Evolutionary conservation across 495 filamentous ascomycete species (phyloP), one percentile per base, ranked within the genome.

Genomic region (Lasiosphaeris hirsuta): DNA sequence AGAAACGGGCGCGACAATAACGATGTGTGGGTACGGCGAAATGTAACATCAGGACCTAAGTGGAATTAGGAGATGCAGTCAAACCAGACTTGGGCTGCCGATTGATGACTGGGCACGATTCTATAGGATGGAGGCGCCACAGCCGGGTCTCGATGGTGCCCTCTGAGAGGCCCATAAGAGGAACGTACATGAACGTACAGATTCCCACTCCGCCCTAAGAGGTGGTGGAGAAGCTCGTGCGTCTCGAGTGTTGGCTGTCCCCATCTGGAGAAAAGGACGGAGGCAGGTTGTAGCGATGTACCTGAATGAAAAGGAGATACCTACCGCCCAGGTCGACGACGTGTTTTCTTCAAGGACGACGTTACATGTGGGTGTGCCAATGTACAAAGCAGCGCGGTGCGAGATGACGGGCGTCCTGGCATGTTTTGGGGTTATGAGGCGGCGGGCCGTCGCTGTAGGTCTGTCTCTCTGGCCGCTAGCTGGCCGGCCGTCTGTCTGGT

Each of bases 31-130:
- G 62, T 54, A 65, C 60, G 14, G 55, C 37, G 57, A 60, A 68
- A 69, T 68, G 69, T 65, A 71, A 71, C 67, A 49, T 63, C 33
- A 63, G 59, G 63, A 51, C 55, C 58, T 37, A 55, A 56, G 56
- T 57, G 51, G 64, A 62, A 58, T 58, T 59, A 57, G 63, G 54
- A 54, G 52, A 65, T 65, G 69, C 67, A 66, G 66, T 63, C 63
- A 68, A 66, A 59, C 60, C 63, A 65, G 62, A 65, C 59, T 54
- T 69, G 63, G 51, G 65, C 57, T 59, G 66, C 62, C 65, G 56
- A 62, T 62, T 69, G 69, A 72, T 72, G 69, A 72, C 68, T 65
- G 68, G 69, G 67, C 69, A 72, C 60, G 60, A 67, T 69, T 61
- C 56, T 59, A 72, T 72, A 72, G 69, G 69, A 60, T 57, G 54